Evolutionary conservation across 345 rosid genomes (phyloP).

Genomic region (Lepidium didymum): DNA sequence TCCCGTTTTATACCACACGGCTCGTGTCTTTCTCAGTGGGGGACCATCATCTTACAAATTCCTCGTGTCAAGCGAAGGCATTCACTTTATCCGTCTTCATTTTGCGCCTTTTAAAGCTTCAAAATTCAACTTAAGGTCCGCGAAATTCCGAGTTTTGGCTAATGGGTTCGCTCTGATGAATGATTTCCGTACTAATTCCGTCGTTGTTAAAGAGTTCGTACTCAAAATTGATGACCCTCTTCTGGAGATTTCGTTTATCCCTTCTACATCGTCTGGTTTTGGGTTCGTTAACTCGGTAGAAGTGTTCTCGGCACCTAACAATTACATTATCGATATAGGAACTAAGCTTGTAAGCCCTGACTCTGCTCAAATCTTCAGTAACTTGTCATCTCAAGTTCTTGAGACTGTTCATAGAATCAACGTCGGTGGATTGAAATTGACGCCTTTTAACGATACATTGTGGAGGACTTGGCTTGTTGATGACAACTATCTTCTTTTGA

Average conservation of each 20-base stretch:
- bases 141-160: slow-evolving; percentile 48
- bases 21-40: slow-evolving; percentile 20
- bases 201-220: slow-evolving; percentile 45
- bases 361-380: slow-evolving; percentile 42
- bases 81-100: slow-evolving; percentile 88
- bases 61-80: slow-evolving; percentile 37
- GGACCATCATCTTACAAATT: slow-evolving; percentile 38
- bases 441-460: slow-evolving; percentile 84
- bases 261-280: slow-evolving; percentile 35
- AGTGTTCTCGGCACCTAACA: slow-evolving; percentile 64
- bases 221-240: slow-evolving; percentile 32
- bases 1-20: slow-evolving; percentile 50
- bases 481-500: slow-evolving; percentile 51
- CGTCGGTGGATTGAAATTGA: slow-evolving; percentile 74
- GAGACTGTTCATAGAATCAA: slow-evolving; percentile 80
- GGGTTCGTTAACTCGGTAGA: slow-evolving; percentile 80
- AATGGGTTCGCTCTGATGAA: slow-evolving; percentile 44
- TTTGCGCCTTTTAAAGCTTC: slow-evolving; percentile 70
- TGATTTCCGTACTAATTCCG: slow-evolving; percentile 32
- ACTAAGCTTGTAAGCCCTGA: slow-evolving; percentile 37
- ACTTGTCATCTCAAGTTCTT: slow-evolving; percentile 54
- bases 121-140: slow-evolving; percentile 38
- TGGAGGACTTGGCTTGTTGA: slow-evolving; percentile 97
- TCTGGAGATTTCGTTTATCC: slow-evolving; percentile 46
- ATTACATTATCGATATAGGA: slow-evolving; percentile 62